These are phyloP conservation scores for Corynespora cassiicola DNA, from an alignment of 2,329 filamentous ascomycete species.

Conservation along the genomic window DNA sequence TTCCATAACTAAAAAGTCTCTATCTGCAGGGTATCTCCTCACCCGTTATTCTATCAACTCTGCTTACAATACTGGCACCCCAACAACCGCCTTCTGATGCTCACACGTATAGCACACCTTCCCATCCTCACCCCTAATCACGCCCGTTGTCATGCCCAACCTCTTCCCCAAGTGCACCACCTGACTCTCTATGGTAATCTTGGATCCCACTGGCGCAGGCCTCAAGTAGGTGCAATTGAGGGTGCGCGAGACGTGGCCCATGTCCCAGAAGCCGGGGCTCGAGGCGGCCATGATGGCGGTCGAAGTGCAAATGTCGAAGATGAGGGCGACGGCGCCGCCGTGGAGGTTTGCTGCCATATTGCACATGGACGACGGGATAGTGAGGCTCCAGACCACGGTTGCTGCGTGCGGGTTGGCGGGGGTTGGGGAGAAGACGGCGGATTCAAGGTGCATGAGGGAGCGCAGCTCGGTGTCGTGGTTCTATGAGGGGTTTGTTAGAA, in stretches of 20 bases:
- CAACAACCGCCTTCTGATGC: constrained; percentile 43
- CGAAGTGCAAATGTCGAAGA: constrained; percentile 62
- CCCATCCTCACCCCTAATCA: constrained; percentile 48
- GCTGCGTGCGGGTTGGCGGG: constrained; percentile 36
- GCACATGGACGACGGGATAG: constrained; percentile 51
- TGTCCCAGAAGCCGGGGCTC: constrained; percentile 50
- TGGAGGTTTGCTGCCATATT: constrained; percentile 59
- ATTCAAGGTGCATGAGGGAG: constrained; percentile 42
- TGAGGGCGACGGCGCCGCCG: constrained; percentile 60
- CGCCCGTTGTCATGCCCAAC: constrained; percentile 47
- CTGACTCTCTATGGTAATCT: constrained; percentile 51
- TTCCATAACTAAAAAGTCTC: too few species aligned
- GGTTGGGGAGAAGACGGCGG: constrained; percentile 36
- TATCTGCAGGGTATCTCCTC: too few species aligned
- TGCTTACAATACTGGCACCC: constrained; percentile 23
- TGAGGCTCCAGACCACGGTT: constrained; percentile 52
- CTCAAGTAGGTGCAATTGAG: constrained; percentile 56
- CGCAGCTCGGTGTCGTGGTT: constrained; percentile 39
- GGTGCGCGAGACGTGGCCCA: constrained; percentile 49
- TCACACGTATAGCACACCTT: constrained; percentile 49
- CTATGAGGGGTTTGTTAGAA: constrained; percentile 20
- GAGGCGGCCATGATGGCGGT: constrained; percentile 41
- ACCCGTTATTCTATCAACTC: too few species aligned
- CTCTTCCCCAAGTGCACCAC: constrained; percentile 53
- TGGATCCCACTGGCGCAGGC: constrained; percentile 48